Evolutionary conservation across 2,329 filamentous ascomycete genomes (phyloP).

Genomic region (Aspergillus pseudoviridinutans): DNA sequence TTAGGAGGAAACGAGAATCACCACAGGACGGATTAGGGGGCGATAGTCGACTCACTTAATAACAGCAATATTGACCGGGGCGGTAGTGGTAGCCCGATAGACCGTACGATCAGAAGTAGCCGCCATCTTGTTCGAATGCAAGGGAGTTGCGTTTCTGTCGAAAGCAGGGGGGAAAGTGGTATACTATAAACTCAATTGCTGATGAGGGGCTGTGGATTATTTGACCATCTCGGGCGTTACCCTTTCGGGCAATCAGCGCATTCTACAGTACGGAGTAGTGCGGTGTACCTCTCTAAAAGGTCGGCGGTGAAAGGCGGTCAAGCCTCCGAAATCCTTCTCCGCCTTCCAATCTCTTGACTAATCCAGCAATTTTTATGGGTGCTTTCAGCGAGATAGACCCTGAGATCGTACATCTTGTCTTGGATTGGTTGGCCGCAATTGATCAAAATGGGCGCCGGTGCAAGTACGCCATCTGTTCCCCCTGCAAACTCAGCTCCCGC

Average conservation of each 20-base stretch:
- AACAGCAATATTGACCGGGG: conserved; percentile 96
- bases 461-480: conserved; percentile 30
- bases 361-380: conserved; percentile 17
- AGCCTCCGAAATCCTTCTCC: conserved; percentile 4
- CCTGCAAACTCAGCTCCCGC: conserved; percentile 23
- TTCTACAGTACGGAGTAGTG: neutral
- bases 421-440: conserved; percentile 11
- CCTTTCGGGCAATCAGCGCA: conserved; percentile 6
- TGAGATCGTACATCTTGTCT: conserved; percentile 13
- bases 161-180: conserved; percentile 9
- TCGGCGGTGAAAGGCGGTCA: conserved; percentile 5
- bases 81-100: conserved; percentile 91
- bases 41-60: conserved; percentile 65
- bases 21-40: conserved; percentile 7
- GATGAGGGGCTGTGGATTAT: conserved; percentile 7
- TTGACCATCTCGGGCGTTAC: neutral
- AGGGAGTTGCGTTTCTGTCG: conserved; percentile 4
- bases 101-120: conserved; percentile 47
- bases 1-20: conserved; percentile 4
- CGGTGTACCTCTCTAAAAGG: conserved; percentile 4
- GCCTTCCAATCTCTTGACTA: conserved; percentile 2
- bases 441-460: conserved; percentile 34
- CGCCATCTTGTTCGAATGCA: conserved; percentile 25
- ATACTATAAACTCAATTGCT: conserved; percentile 1
- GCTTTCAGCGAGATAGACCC: conserved; percentile 2